These are phyloP conservation scores for Brassica hybrid DNA, from an alignment of 441 rosid genomes.

Conservation along the genomic window DNA sequence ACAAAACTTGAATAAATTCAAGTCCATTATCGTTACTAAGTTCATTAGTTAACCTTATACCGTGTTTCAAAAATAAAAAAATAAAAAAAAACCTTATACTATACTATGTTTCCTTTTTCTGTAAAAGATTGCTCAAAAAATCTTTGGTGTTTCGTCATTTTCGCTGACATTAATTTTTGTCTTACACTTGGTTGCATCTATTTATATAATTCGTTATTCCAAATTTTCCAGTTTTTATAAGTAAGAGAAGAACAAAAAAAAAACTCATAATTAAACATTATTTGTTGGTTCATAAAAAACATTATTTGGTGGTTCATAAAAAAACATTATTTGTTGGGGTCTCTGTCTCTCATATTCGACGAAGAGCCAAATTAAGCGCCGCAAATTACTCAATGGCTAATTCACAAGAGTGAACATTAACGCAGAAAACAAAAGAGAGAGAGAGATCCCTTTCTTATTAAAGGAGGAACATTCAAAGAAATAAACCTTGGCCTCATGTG, in stretches of 20 bases:
- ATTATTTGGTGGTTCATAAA: neutral
- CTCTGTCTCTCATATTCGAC: slow-evolving; percentile 27
- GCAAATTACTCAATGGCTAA: slow-evolving; percentile 30
- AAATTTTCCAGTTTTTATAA: neutral
- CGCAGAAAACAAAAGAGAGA: neutral
- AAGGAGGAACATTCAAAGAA: too few species aligned
- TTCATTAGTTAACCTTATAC: neutral
- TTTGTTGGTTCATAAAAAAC: neutral
- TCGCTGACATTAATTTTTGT: neutral
- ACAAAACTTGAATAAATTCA: neutral
- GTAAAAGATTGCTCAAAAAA: neutral
- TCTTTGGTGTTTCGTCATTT: neutral
- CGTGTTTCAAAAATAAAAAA: too few species aligned
- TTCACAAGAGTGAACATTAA: slow-evolving; percentile 12
- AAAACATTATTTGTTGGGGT: slow-evolving; percentile 23
- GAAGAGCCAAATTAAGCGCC: slow-evolving; percentile 41
- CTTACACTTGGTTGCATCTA: neutral
- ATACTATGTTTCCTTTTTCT: neutral
- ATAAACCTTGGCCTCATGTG: too few species aligned
- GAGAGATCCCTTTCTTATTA: too few species aligned
- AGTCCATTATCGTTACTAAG: neutral
- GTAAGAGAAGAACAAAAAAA: slow-evolving; percentile 5
- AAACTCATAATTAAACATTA: slow-evolving; percentile 16
- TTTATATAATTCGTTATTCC: neutral
- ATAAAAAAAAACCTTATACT: too few species aligned